Evolutionary conservation across 1,284 basidiomycete genomes (phyloP), one percentile per base, ranked within the genome.

Genomic region (Cutaneotrichosporon daszewskae): DNA sequence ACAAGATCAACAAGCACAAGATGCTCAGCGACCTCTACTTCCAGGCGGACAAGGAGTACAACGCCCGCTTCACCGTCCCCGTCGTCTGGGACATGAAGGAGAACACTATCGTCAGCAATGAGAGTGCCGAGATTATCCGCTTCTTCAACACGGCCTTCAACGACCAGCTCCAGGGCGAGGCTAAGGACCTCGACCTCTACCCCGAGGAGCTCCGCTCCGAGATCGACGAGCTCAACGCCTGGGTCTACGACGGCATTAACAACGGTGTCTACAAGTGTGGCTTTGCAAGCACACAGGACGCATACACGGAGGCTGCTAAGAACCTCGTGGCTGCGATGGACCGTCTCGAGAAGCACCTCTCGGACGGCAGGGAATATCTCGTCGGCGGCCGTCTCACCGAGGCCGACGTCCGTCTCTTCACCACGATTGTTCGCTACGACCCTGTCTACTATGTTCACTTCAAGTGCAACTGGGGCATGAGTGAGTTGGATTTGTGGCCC

Each of bases 11-110:
- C 40, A 37, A 37, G 18, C 75, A 81, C 7, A 66, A 80, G 46
- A 83, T 94, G 66, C 66, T 97, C 59, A 83, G 81, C 52, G 91
- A 97, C 45, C 74, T 97, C 32, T 98, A 97, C 72, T 72, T 85
- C 51, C 81, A 78, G 47, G 86, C 81, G 0, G 75, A 89, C 50
- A 82, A 83, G 2, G 62, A 80, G 39, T 91, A 87, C 45, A 22
- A 32, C 20, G 64, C 62, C 43, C 82, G 83, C 39, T 90, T 87
- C 74, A 88, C 89, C 4, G 88, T 92, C 3, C 92, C 94, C n/a
- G 74, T 92, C 37, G 74, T 97, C 2, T 98, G 90, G 88, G 95
- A 97, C 75, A 94, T 84, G 75, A 87, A 95, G 71, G 74, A 70
- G 29, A 72, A 84, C 45, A 89, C 86, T 27, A 87, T 98, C 55